Conservation (phyloP, 352 stramenopile genomes). For the Phytophthora lateralis region DNA sequence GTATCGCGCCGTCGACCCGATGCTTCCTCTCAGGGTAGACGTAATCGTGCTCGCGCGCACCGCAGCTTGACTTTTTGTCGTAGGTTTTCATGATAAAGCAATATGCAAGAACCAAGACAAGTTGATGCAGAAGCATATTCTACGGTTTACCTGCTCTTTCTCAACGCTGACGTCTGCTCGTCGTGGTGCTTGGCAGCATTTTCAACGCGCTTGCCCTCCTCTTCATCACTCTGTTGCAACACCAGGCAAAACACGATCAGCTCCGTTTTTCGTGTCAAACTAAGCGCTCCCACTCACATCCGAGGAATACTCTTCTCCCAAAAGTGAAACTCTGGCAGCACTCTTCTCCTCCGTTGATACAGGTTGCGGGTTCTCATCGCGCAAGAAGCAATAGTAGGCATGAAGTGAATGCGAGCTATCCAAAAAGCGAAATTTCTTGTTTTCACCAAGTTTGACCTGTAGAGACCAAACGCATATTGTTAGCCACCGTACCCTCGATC, state of each 20-base stretch:
- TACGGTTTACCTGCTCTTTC: not conserved
- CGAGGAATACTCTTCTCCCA: constrained; percentile 47
- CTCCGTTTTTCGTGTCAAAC: not conserved
- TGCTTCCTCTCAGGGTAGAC: constrained; percentile 9
- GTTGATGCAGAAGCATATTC: not conserved
- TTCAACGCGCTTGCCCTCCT: not conserved
- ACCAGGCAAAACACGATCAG: not conserved
- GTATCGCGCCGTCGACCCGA: constrained; percentile 10
- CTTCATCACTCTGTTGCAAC: constrained; percentile 26
- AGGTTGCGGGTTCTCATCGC: constrained; percentile 39
- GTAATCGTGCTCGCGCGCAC: constrained; percentile 17
- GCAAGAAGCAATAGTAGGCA: constrained; percentile 54
- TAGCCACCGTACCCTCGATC: not conserved
- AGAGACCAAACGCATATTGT: not conserved
- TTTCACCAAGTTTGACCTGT: constrained; percentile 46
- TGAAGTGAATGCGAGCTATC: constrained; percentile 35
- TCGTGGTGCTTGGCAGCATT: not conserved
- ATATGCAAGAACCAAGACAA: constrained; percentile 19
- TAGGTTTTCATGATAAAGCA: constrained; percentile 23
- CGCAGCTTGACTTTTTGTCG: constrained; percentile 14
- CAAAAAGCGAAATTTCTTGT: constrained; percentile 49
- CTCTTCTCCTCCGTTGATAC: constrained; percentile 1
- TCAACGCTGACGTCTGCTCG: constrained; percentile 4
- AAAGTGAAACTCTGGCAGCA: constrained; percentile 20
- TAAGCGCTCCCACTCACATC: constrained; percentile 30